These are phyloP conservation scores for Malassezia nana DNA, from an alignment of 1,284 basidiomycete species.

Conservation along the genomic window DNA sequence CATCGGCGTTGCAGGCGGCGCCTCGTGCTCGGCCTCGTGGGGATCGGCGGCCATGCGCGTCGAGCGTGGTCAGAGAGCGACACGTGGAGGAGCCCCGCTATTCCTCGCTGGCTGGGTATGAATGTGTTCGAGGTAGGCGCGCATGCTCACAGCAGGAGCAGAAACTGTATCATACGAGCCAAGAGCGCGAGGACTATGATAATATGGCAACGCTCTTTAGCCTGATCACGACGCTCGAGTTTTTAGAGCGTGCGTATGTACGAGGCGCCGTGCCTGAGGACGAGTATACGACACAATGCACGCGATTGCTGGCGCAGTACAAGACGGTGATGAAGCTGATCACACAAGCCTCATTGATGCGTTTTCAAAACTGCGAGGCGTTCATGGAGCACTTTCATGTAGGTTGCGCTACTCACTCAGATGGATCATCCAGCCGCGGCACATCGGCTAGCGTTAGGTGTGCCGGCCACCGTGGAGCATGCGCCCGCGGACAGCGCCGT, in stretches of 20 bases:
- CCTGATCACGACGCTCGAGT: constrained; percentile 81
- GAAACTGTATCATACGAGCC: constrained; percentile 73
- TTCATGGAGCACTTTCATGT: constrained; percentile 87
- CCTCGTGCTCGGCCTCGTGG: not conserved
- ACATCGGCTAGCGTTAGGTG: constrained; percentile 78
- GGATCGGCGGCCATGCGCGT: not conserved
- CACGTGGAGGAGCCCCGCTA: not conserved
- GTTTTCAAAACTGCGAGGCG: constrained; percentile 45
- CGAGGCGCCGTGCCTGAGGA: constrained; percentile 74
- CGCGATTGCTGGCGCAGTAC: constrained; percentile 80
- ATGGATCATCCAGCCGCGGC: constrained; percentile 90
- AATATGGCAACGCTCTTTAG: constrained; percentile 81
- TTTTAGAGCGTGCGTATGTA: constrained; percentile 88
- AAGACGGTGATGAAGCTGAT: constrained; percentile 93
- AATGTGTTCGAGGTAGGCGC: constrained; percentile 16
- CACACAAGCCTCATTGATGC: constrained; percentile 59
- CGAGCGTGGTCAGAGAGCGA: not conserved
- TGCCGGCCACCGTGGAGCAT: constrained; percentile 93
- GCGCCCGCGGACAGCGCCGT: constrained; percentile 49
- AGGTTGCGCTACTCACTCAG: constrained; percentile 49
- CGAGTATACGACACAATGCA: constrained; percentile 89
- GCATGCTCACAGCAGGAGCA: constrained; percentile 59
- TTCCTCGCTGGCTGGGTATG: no score
- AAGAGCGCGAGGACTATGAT: constrained; percentile 79
- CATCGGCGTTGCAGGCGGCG: not conserved